Evolutionary conservation across 2,329 filamentous ascomycete genomes (phyloP).

Genomic region (Fusarium nelsonii): DNA sequence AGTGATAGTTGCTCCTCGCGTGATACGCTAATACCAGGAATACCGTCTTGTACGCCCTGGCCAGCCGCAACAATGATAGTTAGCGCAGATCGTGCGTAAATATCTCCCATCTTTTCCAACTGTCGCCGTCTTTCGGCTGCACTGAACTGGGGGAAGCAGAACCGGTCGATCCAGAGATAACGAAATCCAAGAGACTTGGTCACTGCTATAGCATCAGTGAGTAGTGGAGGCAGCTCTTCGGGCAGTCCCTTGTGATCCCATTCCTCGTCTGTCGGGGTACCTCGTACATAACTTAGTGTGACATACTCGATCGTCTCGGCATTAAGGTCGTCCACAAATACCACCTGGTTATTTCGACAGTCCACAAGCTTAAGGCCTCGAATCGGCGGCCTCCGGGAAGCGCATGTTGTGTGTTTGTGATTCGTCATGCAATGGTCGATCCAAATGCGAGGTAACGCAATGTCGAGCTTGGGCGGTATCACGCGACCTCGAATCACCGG

Average conservation of each 20-base stretch:
- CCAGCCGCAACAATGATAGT: conserved; percentile 55
- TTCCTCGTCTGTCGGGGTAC: conserved; percentile 38
- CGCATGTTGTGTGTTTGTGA: conserved; percentile 47
- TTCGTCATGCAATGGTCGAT: conserved; percentile 52
- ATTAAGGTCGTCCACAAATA: conserved; percentile 49
- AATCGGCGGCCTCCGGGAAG: conserved; percentile 33
- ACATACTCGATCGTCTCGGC: conserved; percentile 47
- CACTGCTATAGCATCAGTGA: conserved; percentile 52
- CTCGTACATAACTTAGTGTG: conserved; percentile 55
- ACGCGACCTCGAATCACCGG: conserved; percentile 50
- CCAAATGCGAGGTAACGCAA: conserved; percentile 51
- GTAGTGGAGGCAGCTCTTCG: conserved; percentile 46
- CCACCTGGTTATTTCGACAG: conserved; percentile 47
- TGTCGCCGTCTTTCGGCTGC: conserved; percentile 47
- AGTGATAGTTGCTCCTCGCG: conserved; percentile 54
- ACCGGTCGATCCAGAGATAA: conserved; percentile 56
- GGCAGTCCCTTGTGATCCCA: conserved; percentile 43
- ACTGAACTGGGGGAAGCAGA: conserved; percentile 51
- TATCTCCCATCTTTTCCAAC: conserved; percentile 51
- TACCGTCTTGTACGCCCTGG: conserved; percentile 48
- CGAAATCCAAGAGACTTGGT: conserved; percentile 51
- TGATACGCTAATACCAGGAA: conserved; percentile 52
- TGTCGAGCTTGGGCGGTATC: conserved; percentile 50
- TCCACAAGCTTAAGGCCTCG: conserved; percentile 53
- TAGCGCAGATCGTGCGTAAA: conserved; percentile 51